These are phyloP conservation scores for Cryptococcus floricola DNA, from an alignment of 1,284 basidiomycete species.

Conservation along the genomic window DNA sequence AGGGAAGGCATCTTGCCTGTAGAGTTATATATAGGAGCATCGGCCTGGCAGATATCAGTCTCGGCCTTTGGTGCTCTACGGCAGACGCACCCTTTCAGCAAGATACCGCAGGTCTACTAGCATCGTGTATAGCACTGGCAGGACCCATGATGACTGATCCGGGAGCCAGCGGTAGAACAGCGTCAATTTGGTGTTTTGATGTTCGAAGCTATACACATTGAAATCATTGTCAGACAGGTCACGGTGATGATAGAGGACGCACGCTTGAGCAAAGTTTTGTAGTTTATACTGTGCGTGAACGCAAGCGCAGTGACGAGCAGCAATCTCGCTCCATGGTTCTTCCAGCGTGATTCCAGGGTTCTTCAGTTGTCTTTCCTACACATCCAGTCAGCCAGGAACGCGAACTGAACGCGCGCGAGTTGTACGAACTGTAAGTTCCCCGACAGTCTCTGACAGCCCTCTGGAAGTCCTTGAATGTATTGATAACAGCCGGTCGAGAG, in stretches of 20 bases:
- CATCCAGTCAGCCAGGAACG: background rate
- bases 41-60: constrained; percentile 21
- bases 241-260: background rate
- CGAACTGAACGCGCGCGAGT: background rate
- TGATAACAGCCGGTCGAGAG: constrained; percentile 33
- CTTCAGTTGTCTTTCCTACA: constrained; percentile 29
- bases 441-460: constrained; percentile 39
- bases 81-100: constrained; percentile 55
- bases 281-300: constrained; percentile 31
- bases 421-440: constrained; percentile 1
- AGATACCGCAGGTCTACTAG: constrained; percentile 74
- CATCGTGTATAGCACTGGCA: constrained; percentile 73
- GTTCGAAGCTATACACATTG: constrained; percentile 28
- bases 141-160: constrained; percentile 73
- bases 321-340: constrained; percentile 44
- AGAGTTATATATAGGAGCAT: constrained; percentile 50
- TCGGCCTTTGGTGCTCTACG: background rate
- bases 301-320: constrained; percentile 42
- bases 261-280: constrained; percentile 36
- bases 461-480: constrained; percentile 33
- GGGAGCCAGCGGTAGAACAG: constrained; percentile 72
- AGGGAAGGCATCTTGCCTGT: constrained; percentile 60
- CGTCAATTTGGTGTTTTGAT: constrained; percentile 50
- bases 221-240: background rate
- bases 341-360: constrained; percentile 37